Conservation (phyloP, 108 stramenopile genomes). For the Chaetoceros tenuissimus region DNA sequence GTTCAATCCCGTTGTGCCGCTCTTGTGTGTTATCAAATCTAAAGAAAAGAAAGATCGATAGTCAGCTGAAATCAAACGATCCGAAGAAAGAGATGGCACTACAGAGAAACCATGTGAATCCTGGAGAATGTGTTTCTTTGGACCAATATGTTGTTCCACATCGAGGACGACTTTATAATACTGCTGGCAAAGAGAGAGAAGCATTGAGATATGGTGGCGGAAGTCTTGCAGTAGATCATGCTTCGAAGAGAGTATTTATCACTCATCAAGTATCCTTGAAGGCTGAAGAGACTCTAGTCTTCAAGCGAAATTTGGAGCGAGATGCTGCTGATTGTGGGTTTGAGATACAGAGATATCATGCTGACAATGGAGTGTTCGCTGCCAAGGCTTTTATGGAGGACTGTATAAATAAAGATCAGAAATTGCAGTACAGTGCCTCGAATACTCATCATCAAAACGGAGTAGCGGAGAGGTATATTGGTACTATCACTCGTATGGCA, state of each 20-base stretch:
- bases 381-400: background rate
- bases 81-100: background rate
- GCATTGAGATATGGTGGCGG: slow-evolving; percentile 21
- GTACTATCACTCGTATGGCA: slow-evolving; percentile 23
- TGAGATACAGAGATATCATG: slow-evolving; percentile 10
- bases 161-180: slow-evolving; percentile 21
- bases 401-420: slow-evolving; percentile 2
- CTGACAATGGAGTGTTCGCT: slow-evolving; percentile 10
- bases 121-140: slow-evolving; percentile 26
- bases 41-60: background rate
- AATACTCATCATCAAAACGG: slow-evolving; percentile 41
- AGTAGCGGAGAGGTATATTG: slow-evolving; percentile 23
- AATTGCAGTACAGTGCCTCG: slow-evolving; percentile 14
- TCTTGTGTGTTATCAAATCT: slow-evolving; percentile 20
- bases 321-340: background rate
- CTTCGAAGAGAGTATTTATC: too few species aligned
- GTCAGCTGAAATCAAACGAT: background rate
- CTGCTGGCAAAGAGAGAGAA: slow-evolving; percentile 14
- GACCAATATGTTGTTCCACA: slow-evolving; percentile 27
- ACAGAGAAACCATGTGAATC: background rate
- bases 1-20: too few species aligned
- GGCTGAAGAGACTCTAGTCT: too few species aligned
- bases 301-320: too few species aligned
- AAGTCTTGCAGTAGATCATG: slow-evolving; percentile 33
- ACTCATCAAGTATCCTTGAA: too few species aligned